These are phyloP conservation scores for Penicillium sp. DNA, from an alignment of 2,329 filamentous ascomycete species.

Conservation along the genomic window DNA sequence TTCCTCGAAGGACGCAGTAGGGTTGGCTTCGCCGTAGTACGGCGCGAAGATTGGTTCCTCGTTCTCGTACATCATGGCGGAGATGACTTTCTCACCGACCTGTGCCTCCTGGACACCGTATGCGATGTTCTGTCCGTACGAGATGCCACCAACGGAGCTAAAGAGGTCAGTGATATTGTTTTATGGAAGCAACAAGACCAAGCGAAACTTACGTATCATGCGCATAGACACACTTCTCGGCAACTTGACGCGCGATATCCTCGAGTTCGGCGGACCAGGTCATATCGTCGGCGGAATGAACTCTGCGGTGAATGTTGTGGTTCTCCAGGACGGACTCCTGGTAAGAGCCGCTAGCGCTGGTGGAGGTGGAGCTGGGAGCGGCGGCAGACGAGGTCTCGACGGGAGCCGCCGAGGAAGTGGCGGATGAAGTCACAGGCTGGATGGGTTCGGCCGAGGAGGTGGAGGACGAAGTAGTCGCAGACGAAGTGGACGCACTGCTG, in stretches of 20 bases:
- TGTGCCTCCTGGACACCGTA: conserved; percentile 59
- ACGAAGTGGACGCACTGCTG: conserved; percentile 16
- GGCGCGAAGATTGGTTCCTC: conserved; percentile 62
- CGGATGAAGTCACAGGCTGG: conserved; percentile 39
- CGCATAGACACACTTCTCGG: conserved; percentile 66
- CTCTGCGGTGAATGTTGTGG: conserved; percentile 84
- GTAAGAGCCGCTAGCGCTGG: conserved; percentile 29
- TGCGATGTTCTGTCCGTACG: conserved; percentile 92
- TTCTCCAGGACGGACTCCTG: conserved; percentile 55
- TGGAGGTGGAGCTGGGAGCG: conserved; percentile 34
- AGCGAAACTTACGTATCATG: conserved; percentile 71
- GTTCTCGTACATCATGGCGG: conserved; percentile 80
- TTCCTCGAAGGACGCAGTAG: conserved; percentile 61
- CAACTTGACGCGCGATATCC: conserved; percentile 59
- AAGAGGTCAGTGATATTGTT: conserved; percentile 4
- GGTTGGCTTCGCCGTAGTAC: conserved; percentile 60
- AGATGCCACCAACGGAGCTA: conserved; percentile 55
- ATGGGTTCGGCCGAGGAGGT: conserved; percentile 19
- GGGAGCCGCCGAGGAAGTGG: conserved; percentile 33
- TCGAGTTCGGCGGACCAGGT: conserved; percentile 66
- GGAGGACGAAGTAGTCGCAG: background rate
- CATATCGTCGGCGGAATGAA: conserved; percentile 69
- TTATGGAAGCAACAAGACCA: conserved; percentile 32
- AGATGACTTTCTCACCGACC: conserved; percentile 67
- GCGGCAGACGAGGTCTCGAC: conserved; percentile 26